Conservation (phyloP, 176 grass and related monocot genomes). For the Musa itinerans region DNA sequence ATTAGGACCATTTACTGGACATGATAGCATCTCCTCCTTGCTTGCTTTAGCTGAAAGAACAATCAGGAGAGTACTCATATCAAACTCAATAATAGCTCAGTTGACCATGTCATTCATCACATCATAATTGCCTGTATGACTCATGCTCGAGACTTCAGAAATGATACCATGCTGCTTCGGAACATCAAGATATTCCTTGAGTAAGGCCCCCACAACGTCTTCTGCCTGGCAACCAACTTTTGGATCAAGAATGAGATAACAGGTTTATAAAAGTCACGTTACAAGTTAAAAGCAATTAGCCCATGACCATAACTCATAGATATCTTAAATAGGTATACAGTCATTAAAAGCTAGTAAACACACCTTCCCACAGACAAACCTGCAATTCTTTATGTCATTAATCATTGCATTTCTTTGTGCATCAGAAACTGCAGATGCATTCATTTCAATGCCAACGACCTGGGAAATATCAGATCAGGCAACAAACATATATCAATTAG, state of each 20-base stretch:
- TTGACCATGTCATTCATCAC: constrained; percentile 8
- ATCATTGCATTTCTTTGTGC: constrained; percentile 81
- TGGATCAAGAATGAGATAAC: not conserved
- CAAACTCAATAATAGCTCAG: constrained; percentile 12
- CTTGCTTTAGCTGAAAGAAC: constrained; percentile 11
- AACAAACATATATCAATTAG: constrained; percentile 20
- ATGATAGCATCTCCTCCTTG: constrained; percentile 23
- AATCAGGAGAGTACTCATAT: not conserved
- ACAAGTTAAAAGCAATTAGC: not conserved
- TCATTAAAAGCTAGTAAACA: constrained; percentile 5
- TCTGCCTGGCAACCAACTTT: constrained; percentile 47
- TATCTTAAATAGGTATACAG: too few species aligned
- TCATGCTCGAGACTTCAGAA: constrained; percentile 25
- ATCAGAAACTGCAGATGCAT: constrained; percentile 82
- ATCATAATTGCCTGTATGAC: constrained; percentile 17
- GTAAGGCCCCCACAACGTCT: constrained; percentile 74
- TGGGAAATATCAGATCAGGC: constrained; percentile 27
- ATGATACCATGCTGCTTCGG: constrained; percentile 30
- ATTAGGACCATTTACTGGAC: constrained; percentile 18
- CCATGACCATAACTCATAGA: not conserved
- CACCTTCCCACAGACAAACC: constrained; percentile 84
- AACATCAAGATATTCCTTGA: constrained; percentile 76
- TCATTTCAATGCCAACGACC: constrained; percentile 99
- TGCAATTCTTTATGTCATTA: constrained; percentile 71
- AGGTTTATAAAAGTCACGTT: not conserved